phyloP scores from a whole-genome alignment of 495 filamentous ascomycete genomes.

The Xylaria castorea region DNA sequence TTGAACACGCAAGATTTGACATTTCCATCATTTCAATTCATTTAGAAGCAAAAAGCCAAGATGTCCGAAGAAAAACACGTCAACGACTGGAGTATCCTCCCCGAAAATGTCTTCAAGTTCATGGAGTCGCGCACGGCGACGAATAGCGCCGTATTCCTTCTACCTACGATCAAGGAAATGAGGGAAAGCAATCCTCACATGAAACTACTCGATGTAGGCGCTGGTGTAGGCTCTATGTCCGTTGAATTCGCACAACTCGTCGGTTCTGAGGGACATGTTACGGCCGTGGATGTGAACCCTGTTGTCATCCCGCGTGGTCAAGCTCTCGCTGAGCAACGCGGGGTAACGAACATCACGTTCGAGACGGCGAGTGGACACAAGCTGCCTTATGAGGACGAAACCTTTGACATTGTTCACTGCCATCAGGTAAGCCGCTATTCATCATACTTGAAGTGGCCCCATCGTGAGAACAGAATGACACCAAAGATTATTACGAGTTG shows the following conservation, averaged over 20 bases:
- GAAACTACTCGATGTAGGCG: slow-evolving; percentile 48
- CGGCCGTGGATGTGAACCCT: slow-evolving; percentile 49
- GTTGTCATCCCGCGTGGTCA: slow-evolving; percentile 46
- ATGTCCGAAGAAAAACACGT: slow-evolving; percentile 5
- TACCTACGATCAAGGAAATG: slow-evolving; percentile 41
- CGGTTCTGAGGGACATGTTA: slow-evolving; percentile 46
- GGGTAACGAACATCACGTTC: slow-evolving; percentile 46
- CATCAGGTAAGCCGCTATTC: slow-evolving; percentile 29
- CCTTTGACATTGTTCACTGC: slow-evolving; percentile 51
- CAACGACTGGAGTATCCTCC: slow-evolving; percentile 14
- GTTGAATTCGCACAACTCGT: slow-evolving; percentile 45
- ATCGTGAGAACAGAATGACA: neutral
- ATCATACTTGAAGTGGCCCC: slow-evolving; percentile 28
- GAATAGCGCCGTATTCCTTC: slow-evolving; percentile 45
- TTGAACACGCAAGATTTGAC: neutral
- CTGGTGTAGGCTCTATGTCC: slow-evolving; percentile 50
- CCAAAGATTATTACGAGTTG: neutral
- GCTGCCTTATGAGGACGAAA: slow-evolving; percentile 49
- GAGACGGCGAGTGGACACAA: slow-evolving; percentile 44
- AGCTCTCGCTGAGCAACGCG: slow-evolving; percentile 24
- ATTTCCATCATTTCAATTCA: neutral
- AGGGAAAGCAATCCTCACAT: slow-evolving; percentile 38
- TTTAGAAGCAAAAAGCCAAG: neutral
- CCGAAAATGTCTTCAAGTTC: slow-evolving; percentile 18
- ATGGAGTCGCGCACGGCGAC: slow-evolving; percentile 44